Percentiles rank a stretch among this genome's conserved stretches.
Conservation (phyloP, 2,329 filamentous ascomycete genomes). For the Onygenales sp. region DNA sequence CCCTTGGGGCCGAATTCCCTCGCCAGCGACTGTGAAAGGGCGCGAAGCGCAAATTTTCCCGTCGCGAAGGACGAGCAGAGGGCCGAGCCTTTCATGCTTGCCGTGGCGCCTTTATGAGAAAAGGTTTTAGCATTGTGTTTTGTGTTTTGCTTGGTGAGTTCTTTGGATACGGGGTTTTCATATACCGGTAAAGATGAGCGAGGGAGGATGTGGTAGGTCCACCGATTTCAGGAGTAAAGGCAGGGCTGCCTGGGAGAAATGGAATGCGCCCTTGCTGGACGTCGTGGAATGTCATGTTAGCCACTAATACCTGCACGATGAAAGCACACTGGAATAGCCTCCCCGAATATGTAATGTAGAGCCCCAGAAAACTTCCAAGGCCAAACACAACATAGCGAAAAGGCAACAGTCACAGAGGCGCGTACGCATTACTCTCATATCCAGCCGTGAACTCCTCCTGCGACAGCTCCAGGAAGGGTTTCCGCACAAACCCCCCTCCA, state of each 20-base stretch:
- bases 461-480: slow-evolving; percentile 52
- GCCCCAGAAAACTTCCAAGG: background rate
- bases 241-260: slow-evolving; percentile 63
- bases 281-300: background rate
- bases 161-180: background rate
- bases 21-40: slow-evolving; percentile 63
- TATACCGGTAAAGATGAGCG: slow-evolving; percentile 62
- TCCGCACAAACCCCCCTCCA: slow-evolving; percentile 46
- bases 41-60: slow-evolving; percentile 71
- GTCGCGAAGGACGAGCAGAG: slow-evolving; percentile 62
- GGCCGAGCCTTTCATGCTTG: slow-evolving; percentile 63
- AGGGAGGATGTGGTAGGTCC: slow-evolving; percentile 56
- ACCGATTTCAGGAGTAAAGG: slow-evolving; percentile 58
- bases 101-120: slow-evolving; percentile 56
- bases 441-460: slow-evolving; percentile 47
- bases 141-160: background rate
- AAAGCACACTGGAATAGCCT: too few species aligned
- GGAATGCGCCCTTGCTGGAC: slow-evolving; percentile 52
- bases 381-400: background rate
- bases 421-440: slow-evolving; percentile 42
- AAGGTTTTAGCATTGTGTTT: background rate
- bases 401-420: slow-evolving; percentile 2
- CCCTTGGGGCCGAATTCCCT: slow-evolving; percentile 78
- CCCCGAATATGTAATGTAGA: background rate
- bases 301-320: background rate